Base-by-base conservation (phyloP, 352 stramenopile genomes). In the Phytophthora agathidicida region DNA sequence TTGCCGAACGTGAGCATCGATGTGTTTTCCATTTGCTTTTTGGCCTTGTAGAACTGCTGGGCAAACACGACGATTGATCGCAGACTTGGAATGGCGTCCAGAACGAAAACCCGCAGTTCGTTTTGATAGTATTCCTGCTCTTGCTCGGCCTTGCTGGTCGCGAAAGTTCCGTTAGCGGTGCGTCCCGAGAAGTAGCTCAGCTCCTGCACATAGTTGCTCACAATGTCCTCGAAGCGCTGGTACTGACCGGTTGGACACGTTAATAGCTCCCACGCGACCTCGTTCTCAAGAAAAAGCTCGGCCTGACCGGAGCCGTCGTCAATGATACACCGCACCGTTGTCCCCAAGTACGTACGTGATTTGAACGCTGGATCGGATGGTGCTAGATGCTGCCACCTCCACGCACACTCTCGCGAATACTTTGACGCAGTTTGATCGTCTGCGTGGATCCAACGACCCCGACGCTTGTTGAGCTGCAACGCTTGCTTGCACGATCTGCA, bases 231-330 rank as follows among this genome's bases (percentile, higher is more conserved):
- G 49, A 90, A 89, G 10, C 68, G 73, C 1, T 36, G 57, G 22
- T 73, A 74, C 30, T 78, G 69, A 16, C 68, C 67, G 13, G 39
- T 26, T 14, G 70, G 78, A 35, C 80, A 90, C 0, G 37, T 65
- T 9, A 95, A 44, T 22, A 95, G 49, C 36, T 93, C 77, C 86
- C 83, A 95, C 36, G 73, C 83, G 7, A 86, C 67, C 3, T 87
- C 73, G 19, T 88, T 80, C 41, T 93, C 78, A 11, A 83, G 17
- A 39, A 89, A 89, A 1, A 95, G 38, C 57, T 95, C 86, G 7
- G 73, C 80, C 57, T 95, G 86, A 0, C 71, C 86, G 0, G 80
- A 91, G 0, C 83, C 82, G 35, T 95, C 86, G 46, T 95, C 86
- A 32, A 93, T 64, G 47, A 92, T 69, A 41, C 86, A 89, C 0